phyloP scores from a whole-genome alignment of 2,329 filamentous ascomycete species.

The Cladosporium cucumerinum region DNA sequence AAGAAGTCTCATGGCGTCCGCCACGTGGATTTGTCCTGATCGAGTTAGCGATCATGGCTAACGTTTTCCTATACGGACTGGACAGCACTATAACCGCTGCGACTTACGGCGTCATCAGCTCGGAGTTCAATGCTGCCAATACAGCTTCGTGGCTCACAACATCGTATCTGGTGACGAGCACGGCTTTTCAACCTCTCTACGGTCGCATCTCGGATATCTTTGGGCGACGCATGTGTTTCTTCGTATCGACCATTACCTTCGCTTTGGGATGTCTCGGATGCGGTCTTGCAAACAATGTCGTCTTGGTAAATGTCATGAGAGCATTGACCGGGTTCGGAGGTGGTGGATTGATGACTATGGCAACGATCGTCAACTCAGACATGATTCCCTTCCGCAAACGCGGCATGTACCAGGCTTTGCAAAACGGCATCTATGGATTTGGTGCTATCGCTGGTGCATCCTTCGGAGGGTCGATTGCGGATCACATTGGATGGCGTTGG shows the following conservation, averaged over 20 bases:
- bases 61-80: slow-evolving; percentile 24
- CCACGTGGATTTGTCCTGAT: slow-evolving; percentile 24
- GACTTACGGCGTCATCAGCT: slow-evolving; percentile 39
- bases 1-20: slow-evolving; percentile 23
- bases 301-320: slow-evolving; percentile 30
- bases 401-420: slow-evolving; percentile 59
- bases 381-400: slow-evolving; percentile 57
- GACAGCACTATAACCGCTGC: slow-evolving; percentile 24
- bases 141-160: slow-evolving; percentile 80
- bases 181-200: slow-evolving; percentile 70
- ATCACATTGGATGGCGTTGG: slow-evolving; percentile 47
- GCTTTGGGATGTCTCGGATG: slow-evolving; percentile 34
- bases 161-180: slow-evolving; percentile 72
- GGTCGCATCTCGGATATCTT: slow-evolving; percentile 72
- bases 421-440: slow-evolving; percentile 61
- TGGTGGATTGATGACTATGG: slow-evolving; percentile 35
- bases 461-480: slow-evolving; percentile 43
- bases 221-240: slow-evolving; percentile 37
- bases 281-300: slow-evolving; percentile 27
- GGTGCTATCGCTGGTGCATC: slow-evolving; percentile 57
- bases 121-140: slow-evolving; percentile 73
- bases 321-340: slow-evolving; percentile 33
- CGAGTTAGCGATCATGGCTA: slow-evolving; percentile 23
- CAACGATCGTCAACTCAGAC: slow-evolving; percentile 53
- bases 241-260: slow-evolving; percentile 33